Conservation (phyloP, 768 basidiomycete species). For the Macrolepiota fuliginosa region DNA sequence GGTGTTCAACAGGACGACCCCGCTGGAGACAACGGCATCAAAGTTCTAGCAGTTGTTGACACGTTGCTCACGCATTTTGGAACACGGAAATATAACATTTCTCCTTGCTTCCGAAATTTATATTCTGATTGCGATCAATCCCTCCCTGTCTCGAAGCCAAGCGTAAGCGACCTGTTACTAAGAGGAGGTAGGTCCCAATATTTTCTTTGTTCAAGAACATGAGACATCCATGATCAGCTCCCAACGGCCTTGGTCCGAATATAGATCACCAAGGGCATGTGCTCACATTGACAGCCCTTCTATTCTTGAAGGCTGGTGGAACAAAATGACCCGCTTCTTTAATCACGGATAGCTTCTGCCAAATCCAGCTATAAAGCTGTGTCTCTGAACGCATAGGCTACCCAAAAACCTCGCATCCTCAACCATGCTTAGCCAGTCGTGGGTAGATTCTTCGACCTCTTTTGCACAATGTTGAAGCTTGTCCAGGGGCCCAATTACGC, state of each 20-base stretch:
- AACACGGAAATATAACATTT: not conserved
- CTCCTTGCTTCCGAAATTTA: not conserved
- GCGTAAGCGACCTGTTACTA: no score
- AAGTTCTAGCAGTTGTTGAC: not conserved
- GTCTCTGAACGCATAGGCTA: not conserved
- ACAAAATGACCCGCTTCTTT: no score
- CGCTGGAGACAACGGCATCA: not conserved
- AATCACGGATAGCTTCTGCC: no score
- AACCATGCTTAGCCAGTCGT: not conserved
- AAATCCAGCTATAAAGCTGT: not conserved
- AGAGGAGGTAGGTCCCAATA: no score
- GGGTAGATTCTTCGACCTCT: not conserved
- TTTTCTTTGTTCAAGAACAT: no score
- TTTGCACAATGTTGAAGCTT: not conserved
- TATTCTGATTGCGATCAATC: no score
- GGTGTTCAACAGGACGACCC: not conserved
- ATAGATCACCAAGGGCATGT: no score
- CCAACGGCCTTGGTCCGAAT: no score
- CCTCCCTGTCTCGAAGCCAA: no score
- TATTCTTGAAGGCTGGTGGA: no score
- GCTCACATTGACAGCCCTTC: no score
- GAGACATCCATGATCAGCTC: no score
- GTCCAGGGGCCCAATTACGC: not conserved
- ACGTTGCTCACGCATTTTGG: not conserved
- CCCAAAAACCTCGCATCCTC: not conserved